These are phyloP conservation scores for Russula sp. DNA, from an alignment of 768 basidiomycete genomes.

Conservation along the genomic window DNA sequence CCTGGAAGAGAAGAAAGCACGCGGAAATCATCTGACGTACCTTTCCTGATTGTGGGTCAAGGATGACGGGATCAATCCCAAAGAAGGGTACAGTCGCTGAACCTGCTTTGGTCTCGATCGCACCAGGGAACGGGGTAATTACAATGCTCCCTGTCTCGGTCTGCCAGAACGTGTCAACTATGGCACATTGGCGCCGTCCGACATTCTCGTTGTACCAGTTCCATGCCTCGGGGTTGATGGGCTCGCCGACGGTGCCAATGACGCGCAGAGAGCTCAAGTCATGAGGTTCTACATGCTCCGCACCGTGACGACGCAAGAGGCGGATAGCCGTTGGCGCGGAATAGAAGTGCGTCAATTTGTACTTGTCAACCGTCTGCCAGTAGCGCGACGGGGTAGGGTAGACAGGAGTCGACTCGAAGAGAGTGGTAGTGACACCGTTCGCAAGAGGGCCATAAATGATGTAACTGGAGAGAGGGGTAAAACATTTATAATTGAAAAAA, in stretches of 20 bases:
- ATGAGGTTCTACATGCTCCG: slow-evolving; percentile 74
- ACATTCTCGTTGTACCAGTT: slow-evolving; percentile 98
- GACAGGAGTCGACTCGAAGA: slow-evolving; percentile 95
- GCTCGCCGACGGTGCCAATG: slow-evolving; percentile 91
- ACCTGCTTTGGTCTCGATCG: slow-evolving; percentile 92
- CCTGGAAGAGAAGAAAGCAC: neutral
- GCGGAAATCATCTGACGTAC: slow-evolving; percentile 26
- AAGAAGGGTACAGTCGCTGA: slow-evolving; percentile 98
- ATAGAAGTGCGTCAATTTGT: slow-evolving; percentile 95
- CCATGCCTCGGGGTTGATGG: slow-evolving; percentile 99
- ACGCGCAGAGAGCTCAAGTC: slow-evolving; percentile 81
- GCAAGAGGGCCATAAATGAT: slow-evolving; percentile 92
- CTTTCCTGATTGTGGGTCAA: slow-evolving; percentile 78
- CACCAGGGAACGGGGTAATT: slow-evolving; percentile 93
- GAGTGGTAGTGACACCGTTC: slow-evolving; percentile 76
- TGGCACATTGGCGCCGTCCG: slow-evolving; percentile 78
- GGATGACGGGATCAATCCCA: slow-evolving; percentile 81
- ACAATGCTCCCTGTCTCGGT: slow-evolving; percentile 97
- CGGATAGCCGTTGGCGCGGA: slow-evolving; percentile 93
- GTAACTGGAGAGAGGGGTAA: slow-evolving; percentile 39
- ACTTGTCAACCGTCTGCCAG: slow-evolving; percentile 92
- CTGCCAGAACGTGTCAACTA: slow-evolving; percentile 96
- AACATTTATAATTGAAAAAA: neutral
- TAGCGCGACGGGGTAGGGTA: slow-evolving; percentile 95
- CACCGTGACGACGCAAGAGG: slow-evolving; percentile 77